A percentile compares a stretch with the other conserved stretches of the same genome.
These are phyloP conservation scores for Rhizophora mangle DNA, from an alignment of 345 rosid species.

Conservation along the genomic window DNA sequence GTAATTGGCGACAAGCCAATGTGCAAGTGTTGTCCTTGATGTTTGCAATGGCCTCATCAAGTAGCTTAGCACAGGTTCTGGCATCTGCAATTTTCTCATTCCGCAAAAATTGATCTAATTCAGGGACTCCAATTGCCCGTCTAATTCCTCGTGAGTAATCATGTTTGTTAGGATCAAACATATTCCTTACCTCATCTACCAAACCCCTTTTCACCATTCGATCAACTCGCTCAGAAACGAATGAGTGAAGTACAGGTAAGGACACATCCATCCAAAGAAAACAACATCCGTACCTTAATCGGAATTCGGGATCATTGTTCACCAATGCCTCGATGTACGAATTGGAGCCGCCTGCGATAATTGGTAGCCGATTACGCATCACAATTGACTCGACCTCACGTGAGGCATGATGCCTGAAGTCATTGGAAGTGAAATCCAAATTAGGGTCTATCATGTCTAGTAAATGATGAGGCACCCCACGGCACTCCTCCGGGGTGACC, in stretches of 20 bases:
- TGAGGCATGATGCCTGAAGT: conserved; percentile 47
- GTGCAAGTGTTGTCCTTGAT: conserved; percentile 59
- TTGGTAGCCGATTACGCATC: conserved; percentile 47
- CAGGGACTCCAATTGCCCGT: conserved; percentile 77
- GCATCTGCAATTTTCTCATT: conserved; percentile 29
- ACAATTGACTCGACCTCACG: conserved; percentile 41
- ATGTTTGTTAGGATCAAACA: conserved; percentile 42
- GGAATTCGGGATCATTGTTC: conserved; percentile 53
- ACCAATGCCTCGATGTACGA: conserved; percentile 72
- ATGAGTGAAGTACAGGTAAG: conserved; percentile 50
- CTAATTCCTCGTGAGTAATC: conserved; percentile 62
- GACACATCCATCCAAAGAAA: conserved; percentile 85
- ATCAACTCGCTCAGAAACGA: conserved; percentile 69
- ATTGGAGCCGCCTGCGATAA: conserved; percentile 88
- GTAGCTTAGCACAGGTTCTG: conserved; percentile 26
- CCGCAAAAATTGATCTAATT: conserved; percentile 58
- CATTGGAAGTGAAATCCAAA: conserved; percentile 50
- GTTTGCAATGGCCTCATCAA: conserved; percentile 46
- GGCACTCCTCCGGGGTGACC: conserved; percentile 69
- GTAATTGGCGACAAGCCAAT: conserved; percentile 53
- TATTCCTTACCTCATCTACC: conserved; percentile 54
- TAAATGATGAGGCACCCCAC: conserved; percentile 75
- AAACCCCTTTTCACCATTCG: conserved; percentile 69
- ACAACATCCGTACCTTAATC: conserved; percentile 58
- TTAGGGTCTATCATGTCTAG: conserved; percentile 55